Conservation (phyloP, 208 protist genomes). For the Strigomonas galati region DNA sequence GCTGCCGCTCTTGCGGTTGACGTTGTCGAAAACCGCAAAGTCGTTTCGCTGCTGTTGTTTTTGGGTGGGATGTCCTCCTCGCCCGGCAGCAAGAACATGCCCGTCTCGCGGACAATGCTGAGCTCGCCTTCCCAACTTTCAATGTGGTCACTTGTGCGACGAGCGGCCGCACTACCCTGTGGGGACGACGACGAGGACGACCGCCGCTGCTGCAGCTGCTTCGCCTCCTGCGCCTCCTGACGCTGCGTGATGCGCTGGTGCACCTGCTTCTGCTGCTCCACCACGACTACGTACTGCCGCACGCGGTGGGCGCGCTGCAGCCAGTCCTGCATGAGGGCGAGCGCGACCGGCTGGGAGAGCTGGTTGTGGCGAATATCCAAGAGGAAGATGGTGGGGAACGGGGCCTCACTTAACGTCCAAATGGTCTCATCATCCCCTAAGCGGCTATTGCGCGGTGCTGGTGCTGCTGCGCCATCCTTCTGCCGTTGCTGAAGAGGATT, state of each 20-base stretch:
- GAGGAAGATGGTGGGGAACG: constrained; percentile 26
- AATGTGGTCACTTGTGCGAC: background rate
- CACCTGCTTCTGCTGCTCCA: constrained; percentile 6
- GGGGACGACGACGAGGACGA: background rate
- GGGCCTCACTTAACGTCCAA: constrained; percentile 2
- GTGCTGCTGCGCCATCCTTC: background rate
- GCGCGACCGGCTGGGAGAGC: constrained; percentile 28
- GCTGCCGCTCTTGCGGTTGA: background rate
- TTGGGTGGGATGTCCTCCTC: background rate
- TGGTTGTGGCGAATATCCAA: constrained; percentile 32
- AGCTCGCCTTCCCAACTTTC: constrained; percentile 1
- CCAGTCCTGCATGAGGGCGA: constrained; percentile 1
- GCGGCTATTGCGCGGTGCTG: constrained; percentile 4
- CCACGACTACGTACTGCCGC: constrained; percentile 18
- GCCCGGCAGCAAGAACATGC: background rate
- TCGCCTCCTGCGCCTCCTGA: background rate
- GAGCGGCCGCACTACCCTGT: background rate
- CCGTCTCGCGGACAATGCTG: constrained; percentile 3
- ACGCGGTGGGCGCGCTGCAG: constrained; percentile 19
- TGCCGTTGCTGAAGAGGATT: background rate
- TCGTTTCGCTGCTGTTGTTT: background rate
- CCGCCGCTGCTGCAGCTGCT: background rate
- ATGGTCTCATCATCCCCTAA: background rate
- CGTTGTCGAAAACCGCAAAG: no score
- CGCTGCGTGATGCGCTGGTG: constrained; percentile 16